Evolutionary conservation across 2,329 filamentous ascomycete genomes (phyloP).

Genomic region (Colletotrichum zoysiae): DNA sequence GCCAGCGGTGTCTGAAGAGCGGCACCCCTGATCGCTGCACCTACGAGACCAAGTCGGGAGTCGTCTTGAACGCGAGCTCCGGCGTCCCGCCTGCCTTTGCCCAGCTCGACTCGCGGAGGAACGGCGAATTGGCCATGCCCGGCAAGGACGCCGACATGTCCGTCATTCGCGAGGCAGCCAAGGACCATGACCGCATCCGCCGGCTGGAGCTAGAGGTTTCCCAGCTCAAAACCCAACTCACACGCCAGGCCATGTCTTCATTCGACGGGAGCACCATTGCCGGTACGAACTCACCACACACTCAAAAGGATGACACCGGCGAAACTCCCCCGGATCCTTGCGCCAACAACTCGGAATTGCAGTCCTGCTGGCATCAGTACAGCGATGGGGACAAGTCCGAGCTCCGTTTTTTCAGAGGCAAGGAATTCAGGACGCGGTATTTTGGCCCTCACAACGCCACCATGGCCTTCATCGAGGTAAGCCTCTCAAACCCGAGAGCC

Average conservation of each 20-base stretch:
- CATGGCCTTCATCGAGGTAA: constrained; percentile 68
- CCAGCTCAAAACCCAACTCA: constrained; percentile 66
- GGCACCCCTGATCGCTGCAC: constrained; percentile 71
- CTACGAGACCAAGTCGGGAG: constrained; percentile 68
- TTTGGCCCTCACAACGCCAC: constrained; percentile 72
- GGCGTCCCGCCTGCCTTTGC: constrained; percentile 59
- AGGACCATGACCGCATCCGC: constrained; percentile 70
- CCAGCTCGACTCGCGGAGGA: constrained; percentile 55
- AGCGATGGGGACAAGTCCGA: constrained; percentile 63
- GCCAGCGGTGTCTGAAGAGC: constrained; percentile 72
- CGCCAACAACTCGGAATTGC: constrained; percentile 42
- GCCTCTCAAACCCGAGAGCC: neutral
- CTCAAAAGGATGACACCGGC: constrained; percentile 58
- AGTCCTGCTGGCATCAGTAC: constrained; percentile 47
- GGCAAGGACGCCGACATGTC: constrained; percentile 53
- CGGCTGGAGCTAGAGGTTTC: constrained; percentile 70
- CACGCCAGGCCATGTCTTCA: constrained; percentile 58
- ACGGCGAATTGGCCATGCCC: constrained; percentile 49
- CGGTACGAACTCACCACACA: constrained; percentile 59
- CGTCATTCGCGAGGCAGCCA: constrained; percentile 54
- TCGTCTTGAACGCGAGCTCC: constrained; percentile 62
- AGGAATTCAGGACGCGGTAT: constrained; percentile 71
- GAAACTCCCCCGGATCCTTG: constrained; percentile 51
- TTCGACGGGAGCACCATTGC: constrained; percentile 66
- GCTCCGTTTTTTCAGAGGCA: constrained; percentile 69